Base-by-base conservation (phyloP, 1,139 yeast genomes). In the Protomyces inundatus region DNA sequence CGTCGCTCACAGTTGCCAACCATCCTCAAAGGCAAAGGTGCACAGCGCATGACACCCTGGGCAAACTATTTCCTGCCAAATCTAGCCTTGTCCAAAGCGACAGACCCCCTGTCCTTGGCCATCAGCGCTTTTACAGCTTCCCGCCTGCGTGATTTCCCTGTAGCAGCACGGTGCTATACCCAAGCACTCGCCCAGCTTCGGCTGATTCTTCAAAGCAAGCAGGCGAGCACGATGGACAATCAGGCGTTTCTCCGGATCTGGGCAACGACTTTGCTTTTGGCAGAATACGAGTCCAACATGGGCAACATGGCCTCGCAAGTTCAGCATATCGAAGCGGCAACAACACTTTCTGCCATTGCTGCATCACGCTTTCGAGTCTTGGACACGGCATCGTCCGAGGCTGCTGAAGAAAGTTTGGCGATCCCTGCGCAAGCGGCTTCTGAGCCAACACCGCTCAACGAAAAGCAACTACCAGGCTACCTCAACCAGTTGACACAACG, bases 191-290 rank as follows among this genome's bases (percentile, higher is more conserved):
- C 39, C n/a, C 42, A 45, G 33, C 30, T 55, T 32, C 40, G 60
- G n/a, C 34, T 53, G 14, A 46, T 46, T 33, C 60, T 55, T 16
- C 34, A 34, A 14, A 33, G 37, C 7, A 30, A 36, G 6, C 32
- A 55, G 7, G 60, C 60, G 6, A 45, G 14, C 35, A 14, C 52
- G 23, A 33, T 55, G 60, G 36, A 36, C 42, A 55, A 55, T 23
- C 60, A 55, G 45, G 60, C 46, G 45, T 55, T 55, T 46, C 16
- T 55, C 3, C 52, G 60, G 12, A 45, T 55, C 60, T 55, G 60
- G 60, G 52, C 60, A 10, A 55, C 60, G 54, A 55, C 60, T 6
- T 35, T 55, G 46, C 16, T 55, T 34, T 16, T 55, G 52, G 60
- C 60, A 4, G 60, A 55, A 35, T 55, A 34, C 45, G 60, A 55